These are phyloP conservation scores for Thielaviopsis populi DNA, from an alignment of 2,329 filamentous ascomycete species.

Conservation along the genomic window DNA sequence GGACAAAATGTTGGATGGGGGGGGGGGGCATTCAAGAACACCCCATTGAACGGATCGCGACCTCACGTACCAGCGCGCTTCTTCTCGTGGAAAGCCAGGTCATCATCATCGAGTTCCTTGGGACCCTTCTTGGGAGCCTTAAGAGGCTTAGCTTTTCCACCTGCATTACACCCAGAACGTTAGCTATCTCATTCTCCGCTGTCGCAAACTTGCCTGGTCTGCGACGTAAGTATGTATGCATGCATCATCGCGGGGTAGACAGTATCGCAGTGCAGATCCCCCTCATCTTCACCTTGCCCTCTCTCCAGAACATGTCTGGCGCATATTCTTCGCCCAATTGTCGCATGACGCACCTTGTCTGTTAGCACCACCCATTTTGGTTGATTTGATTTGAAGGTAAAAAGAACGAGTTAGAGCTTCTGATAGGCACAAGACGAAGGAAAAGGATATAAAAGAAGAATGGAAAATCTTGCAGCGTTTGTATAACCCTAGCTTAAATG, in stretches of 20 bases:
- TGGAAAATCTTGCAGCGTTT: conserved; percentile 1
- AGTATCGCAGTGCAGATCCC: not conserved
- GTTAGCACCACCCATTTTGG: conserved; percentile 49
- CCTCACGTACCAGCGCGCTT: conserved; percentile 54
- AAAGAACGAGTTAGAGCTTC: not conserved
- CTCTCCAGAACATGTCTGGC: not conserved
- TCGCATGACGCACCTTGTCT: conserved; percentile 42
- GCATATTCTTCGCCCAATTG: not conserved
- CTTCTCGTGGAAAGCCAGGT: conserved; percentile 69
- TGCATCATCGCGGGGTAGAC: not conserved
- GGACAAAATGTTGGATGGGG: not conserved
- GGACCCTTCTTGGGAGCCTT: conserved; percentile 79
- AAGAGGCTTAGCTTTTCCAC: conserved; percentile 69
- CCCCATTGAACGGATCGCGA: not conserved
- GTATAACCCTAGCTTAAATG: conserved; percentile 8
- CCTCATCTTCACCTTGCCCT: not conserved
- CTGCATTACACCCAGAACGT: conserved; percentile 28
- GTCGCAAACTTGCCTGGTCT: not conserved
- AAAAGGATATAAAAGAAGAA: conserved; percentile 1
- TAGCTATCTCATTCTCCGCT: not conserved
- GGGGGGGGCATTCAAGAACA: not conserved
- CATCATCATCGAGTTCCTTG: conserved; percentile 77
- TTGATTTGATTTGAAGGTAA: conserved; percentile 15
- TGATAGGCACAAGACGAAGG: not conserved
- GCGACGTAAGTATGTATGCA: not conserved